Evolutionary conservation across 2,329 filamentous ascomycete genomes (phyloP).

Genomic region (Ascomycota sp.): DNA sequence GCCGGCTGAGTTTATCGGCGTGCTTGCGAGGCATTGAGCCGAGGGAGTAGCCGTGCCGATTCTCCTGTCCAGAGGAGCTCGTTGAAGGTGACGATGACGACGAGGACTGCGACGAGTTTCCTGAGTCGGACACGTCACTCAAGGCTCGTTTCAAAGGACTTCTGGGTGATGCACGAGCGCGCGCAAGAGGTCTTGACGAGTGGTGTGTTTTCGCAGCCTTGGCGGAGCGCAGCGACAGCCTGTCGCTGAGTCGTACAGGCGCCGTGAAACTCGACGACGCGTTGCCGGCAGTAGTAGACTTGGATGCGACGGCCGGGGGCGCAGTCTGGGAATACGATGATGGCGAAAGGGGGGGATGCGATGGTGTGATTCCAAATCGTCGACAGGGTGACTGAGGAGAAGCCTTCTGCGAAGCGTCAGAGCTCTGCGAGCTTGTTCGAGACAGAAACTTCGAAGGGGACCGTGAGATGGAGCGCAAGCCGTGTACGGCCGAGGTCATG

Average conservation of each 20-base stretch:
- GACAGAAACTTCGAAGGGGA: conserved; percentile 80
- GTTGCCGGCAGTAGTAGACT: conserved; percentile 10
- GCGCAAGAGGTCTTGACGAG: conserved; percentile 30
- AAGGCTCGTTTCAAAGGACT: conserved; percentile 67
- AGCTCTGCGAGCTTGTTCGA: conserved; percentile 25
- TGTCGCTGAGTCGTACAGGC: conserved; percentile 44
- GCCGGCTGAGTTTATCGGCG: conserved; percentile 25
- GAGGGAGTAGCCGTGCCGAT: conserved; percentile 17
- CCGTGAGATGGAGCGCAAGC: conserved; percentile 71
- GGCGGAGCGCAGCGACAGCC: conserved; percentile 43
- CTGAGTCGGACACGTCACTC: conserved; percentile 47
- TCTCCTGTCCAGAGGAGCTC: conserved; percentile 23
- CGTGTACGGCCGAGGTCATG: conserved; percentile 60
- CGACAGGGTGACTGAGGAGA: conserved; percentile 33
- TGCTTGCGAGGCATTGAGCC: conserved; percentile 7
- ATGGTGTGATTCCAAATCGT: conserved; percentile 17
- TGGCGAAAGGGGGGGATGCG: conserved; percentile 12
- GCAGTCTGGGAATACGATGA: conserved; percentile 14
- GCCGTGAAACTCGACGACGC: conserved; percentile 38
- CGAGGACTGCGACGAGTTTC: conserved; percentile 36
- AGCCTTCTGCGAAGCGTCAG: conserved; percentile 23
- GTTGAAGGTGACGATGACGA: conserved; percentile 17
- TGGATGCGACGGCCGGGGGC: conserved; percentile 12
- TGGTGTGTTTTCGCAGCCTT: conserved; percentile 35
- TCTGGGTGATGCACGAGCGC: conserved; percentile 51